These are phyloP conservation scores for Salpingoeca rosetta DNA, from an alignment of 78 protist species.

Conservation along the genomic window DNA sequence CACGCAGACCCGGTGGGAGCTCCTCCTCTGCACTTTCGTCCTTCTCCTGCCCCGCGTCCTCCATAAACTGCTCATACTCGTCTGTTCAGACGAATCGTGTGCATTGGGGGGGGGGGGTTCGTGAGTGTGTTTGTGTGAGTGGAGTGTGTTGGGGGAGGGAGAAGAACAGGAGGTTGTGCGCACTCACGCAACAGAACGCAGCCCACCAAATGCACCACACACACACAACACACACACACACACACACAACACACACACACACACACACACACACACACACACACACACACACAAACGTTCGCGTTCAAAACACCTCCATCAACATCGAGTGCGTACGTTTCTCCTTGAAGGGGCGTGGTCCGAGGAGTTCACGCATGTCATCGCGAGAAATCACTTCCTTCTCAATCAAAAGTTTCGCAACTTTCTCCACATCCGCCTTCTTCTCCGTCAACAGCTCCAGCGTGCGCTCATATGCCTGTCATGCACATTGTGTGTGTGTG, in stretches of 20 bases:
- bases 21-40: not conserved
- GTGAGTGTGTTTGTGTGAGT: no score
- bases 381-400: conserved; percentile 68
- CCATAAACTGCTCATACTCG: conserved; percentile 1
- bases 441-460: conserved; percentile 37
- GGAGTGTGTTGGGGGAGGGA: no score
- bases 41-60: not conserved
- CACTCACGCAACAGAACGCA: no score
- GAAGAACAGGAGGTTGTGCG: no score
- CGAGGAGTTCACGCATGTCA: conserved; percentile 56
- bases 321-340: conserved; percentile 17
- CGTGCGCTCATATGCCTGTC: conserved; percentile 33
- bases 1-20: not conserved
- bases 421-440: conserved; percentile 34
- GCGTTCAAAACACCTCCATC: not conserved
- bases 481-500: not conserved
- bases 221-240: no score
- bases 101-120: no score
- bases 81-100: not conserved
- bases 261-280: not conserved
- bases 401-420: conserved; percentile 69
- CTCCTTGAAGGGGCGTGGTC: conserved; percentile 60
- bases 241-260: no score
- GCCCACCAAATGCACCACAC: no score
- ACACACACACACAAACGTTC: not conserved